Percentiles rank a stretch among this genome's conserved stretches.
phyloP scores from a whole-genome alignment of 2,329 filamentous ascomycete species.

The Cladobotryum mycophilum region DNA sequence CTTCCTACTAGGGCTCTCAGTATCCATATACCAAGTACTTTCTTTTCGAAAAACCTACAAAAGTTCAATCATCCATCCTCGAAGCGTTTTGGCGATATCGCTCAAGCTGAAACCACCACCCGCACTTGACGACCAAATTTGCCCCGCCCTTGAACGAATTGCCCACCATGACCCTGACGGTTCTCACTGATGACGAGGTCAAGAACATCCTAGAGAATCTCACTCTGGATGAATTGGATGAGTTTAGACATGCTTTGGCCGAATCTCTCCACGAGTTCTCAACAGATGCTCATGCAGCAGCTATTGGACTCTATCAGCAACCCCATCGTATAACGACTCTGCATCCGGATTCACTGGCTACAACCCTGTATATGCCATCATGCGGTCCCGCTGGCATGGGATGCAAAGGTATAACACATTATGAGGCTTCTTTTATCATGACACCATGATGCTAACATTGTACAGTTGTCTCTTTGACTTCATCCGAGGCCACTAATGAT shows the following conservation, averaged over 20 bases:
- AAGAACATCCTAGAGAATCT: conserved; percentile 48
- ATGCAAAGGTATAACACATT: conserved; percentile 53
- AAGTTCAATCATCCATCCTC: no score
- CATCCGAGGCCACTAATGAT: conserved; percentile 28
- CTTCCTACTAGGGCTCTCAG: no score
- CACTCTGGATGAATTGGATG: conserved; percentile 44
- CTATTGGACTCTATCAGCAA: conserved; percentile 45
- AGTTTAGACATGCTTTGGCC: conserved; percentile 43
- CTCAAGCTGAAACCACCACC: background rate
- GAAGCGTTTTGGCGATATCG: background rate
- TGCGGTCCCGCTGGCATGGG: conserved; percentile 57
- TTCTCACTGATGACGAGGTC: conserved; percentile 54
- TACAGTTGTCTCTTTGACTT: conserved; percentile 57
- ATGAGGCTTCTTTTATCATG: background rate
- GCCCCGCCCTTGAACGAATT: background rate
- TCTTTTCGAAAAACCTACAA: no score
- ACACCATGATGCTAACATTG: no score
- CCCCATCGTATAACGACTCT: conserved; percentile 46
- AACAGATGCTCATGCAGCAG: conserved; percentile 41
- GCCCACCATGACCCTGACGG: conserved; percentile 47
- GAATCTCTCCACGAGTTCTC: conserved; percentile 57
- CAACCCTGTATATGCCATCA: conserved; percentile 70
- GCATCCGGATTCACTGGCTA: conserved; percentile 43
- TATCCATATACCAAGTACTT: no score
- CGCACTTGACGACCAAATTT: no score